Conservation (phyloP, 129 eudicot genomes). For the Sambucus nigra region DNA sequence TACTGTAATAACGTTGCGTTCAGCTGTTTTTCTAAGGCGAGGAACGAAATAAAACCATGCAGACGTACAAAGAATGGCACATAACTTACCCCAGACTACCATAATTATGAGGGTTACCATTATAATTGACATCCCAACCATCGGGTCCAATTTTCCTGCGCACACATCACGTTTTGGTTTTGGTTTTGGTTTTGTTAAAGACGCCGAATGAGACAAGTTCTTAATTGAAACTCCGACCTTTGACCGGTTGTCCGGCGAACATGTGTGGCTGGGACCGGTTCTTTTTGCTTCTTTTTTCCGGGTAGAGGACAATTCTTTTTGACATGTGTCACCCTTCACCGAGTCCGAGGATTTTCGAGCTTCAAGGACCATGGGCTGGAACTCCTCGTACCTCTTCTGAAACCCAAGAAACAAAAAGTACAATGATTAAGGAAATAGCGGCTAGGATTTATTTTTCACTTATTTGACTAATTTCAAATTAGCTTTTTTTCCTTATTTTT, state of each 20-base stretch:
- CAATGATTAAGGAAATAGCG: neutral
- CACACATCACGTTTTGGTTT: neutral
- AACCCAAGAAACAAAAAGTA: neutral
- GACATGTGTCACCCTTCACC: neutral
- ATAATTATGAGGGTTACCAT: conserved; percentile 32
- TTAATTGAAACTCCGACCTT: neutral
- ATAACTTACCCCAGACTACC: conserved; percentile 58
- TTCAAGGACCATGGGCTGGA: neutral
- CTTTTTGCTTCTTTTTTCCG: neutral
- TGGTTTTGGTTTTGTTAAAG: neutral
- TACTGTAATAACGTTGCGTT: neutral
- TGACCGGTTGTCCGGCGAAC: neutral
- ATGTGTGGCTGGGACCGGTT: neutral
- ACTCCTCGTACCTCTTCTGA: conserved; percentile 8
- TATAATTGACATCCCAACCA: conserved; percentile 39
- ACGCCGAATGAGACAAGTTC: conserved; percentile 4
- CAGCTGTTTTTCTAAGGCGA: conserved; percentile 7
- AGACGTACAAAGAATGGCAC: conserved; percentile 56
- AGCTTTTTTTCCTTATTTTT: neutral
- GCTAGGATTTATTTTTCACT: neutral
- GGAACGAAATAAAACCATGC: conserved; percentile 54
- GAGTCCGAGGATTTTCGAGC: conserved; percentile 1
- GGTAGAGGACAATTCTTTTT: neutral
- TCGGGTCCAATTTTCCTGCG: conserved; percentile 23
- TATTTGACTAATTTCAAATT: neutral